These are phyloP conservation scores for Leishmania guyanensis DNA, from an alignment of 208 protist genomes.

Conservation along the genomic window DNA sequence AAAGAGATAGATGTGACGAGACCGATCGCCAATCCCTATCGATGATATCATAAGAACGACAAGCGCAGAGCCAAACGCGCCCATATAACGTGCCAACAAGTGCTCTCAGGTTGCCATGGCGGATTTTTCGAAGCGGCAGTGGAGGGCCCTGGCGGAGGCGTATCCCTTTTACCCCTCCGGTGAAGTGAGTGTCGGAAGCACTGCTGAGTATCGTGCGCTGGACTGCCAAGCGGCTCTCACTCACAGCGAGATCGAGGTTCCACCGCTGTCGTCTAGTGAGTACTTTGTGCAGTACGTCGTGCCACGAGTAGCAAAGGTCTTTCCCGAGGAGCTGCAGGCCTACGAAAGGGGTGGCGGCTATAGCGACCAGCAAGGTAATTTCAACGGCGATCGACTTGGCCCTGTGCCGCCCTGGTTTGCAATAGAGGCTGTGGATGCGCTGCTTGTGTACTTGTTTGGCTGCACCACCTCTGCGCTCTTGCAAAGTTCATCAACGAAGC, in stretches of 20 bases:
- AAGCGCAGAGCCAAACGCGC: neutral
- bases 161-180: slow-evolving; percentile 29
- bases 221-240: neutral
- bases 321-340: slow-evolving; percentile 23
- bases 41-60: neutral
- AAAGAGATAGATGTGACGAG: neutral
- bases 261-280: neutral
- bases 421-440: slow-evolving; percentile 8
- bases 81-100: neutral
- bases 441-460: slow-evolving; percentile 8
- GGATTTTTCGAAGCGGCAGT: slow-evolving; percentile 38
- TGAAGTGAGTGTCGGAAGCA: neutral
- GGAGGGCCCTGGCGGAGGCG: slow-evolving; percentile 43
- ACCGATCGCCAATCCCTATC: neutral
- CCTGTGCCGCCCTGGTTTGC: neutral
- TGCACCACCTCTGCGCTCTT: slow-evolving; percentile 1
- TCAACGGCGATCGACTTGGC: neutral
- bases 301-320: slow-evolving; percentile 26
- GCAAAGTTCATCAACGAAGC: neutral
- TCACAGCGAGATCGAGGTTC: neutral
- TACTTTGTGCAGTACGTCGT: slow-evolving; percentile 28
- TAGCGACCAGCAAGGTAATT: neutral
- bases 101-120: neutral
- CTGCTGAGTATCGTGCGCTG: neutral
- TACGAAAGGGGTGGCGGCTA: neutral